A percentile compares a stretch with the other conserved stretches of the same genome.
phyloP scores from a whole-genome alignment of 1,139 yeast species.

The Arxiozyma telluris region DNA sequence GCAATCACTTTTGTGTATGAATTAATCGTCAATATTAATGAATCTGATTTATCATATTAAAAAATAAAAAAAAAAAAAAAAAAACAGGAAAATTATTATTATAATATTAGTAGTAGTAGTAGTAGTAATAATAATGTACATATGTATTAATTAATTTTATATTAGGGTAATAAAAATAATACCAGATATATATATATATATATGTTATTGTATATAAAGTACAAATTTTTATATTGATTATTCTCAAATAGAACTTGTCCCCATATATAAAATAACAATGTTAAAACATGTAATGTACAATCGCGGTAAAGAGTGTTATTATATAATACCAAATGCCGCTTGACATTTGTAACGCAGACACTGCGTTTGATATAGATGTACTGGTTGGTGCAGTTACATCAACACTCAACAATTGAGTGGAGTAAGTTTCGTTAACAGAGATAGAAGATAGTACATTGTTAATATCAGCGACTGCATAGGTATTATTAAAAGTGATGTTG shows the following conservation, averaged over 20 bases:
- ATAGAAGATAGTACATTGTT: constrained; percentile 16
- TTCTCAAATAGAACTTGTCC: neutral
- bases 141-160: too few species aligned
- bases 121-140: neutral
- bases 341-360: constrained; percentile 8
- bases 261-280: neutral
- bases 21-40: constrained; percentile 35
- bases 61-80: too few species aligned
- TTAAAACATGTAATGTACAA: constrained; percentile 5
- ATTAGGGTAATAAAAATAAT: too few species aligned
- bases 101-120: too few species aligned
- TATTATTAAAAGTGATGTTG: constrained; percentile 40
- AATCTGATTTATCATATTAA: neutral
- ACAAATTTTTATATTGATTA: neutral
- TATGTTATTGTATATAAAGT: neutral
- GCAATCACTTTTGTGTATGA: constrained; percentile 53
- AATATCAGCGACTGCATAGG: constrained; percentile 24
- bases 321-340: constrained; percentile 21
- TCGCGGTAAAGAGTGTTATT: constrained; percentile 14
- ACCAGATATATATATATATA: neutral
- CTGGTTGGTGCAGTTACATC: constrained; percentile 26
- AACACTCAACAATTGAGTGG: constrained; percentile 20
- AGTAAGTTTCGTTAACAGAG: constrained; percentile 16
- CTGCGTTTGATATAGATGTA: constrained; percentile 17
- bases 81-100: too few species aligned